Base-by-base conservation (phyloP, 176 grass and related monocot genomes). In the Musa itinerans region DNA sequence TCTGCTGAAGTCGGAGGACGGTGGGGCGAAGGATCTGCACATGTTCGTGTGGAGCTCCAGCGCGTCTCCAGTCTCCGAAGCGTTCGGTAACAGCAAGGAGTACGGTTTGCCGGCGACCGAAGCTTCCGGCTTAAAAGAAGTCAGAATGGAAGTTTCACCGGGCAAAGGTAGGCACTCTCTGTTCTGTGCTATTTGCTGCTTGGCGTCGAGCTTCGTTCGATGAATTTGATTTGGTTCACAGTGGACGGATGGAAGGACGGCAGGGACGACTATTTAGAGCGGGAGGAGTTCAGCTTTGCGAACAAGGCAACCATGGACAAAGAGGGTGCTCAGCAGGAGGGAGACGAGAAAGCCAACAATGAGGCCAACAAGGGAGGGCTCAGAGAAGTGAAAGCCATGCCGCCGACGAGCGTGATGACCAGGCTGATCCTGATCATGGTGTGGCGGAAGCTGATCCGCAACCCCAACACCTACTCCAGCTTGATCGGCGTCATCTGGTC, bases 11-110 rank as follows among this genome's bases (percentile, higher is more conserved):
- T n/a, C 23, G 73, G 54, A 59, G 54, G 73, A 75, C 22, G 73
- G 54, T 43, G 25, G 54, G 54, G 11, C 26, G 26, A 99, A 91
- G 78, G 96, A 99, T 78, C 85, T 99, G 66, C 96, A 95, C 88
- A 99, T 99, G 95, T 99, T 99, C 80, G 91, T 99, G 11, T 99
- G 96, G 96, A 99, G 96, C 83, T 92, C 96, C 53, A 99, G 96
- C 72, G 91, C 96, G 49, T 99, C 96, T n/a, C 96, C 96, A 20
- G 96, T 95, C n/a, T 99, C 96, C 11, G 96, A 99, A 75, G 54
- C 55, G 2, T 48, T 59, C 12, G 70, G 70, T 1, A 72, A 54
- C 50, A 72, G 52, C 50, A 51, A 72, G 70, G 70, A 72, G 50
- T 53, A 72, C 11, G 70, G 70, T 13, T 54, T 72, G 50, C 19